Base-by-base conservation (phyloP, 441 rosid species). In the Pelargonium australe region DNA sequence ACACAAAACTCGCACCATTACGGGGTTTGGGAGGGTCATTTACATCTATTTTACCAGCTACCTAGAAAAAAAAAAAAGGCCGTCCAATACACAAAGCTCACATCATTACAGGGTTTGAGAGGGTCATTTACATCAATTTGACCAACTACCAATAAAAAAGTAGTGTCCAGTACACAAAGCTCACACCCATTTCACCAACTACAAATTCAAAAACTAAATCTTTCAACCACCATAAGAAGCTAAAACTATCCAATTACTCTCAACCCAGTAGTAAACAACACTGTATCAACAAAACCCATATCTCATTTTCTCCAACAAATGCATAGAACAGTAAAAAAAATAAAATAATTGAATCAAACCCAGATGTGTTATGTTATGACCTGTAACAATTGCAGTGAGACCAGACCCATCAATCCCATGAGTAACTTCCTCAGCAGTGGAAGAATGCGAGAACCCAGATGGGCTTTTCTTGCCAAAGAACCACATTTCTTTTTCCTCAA, bases 321-420 rank as follows among this genome's bases (percentile, higher is more conserved):
- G 5, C 37, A 31, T 31, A 31, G 37, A 31, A 31, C 37, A 31
- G 37, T 31, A 37, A 37, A 37, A 37, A 37, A 37, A 37, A 37
- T 5, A 20, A 20, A 20, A 20, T 0, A 20, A n/a, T 4, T 9
- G 37, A 61, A 23, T 10, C 12, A 17, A 11, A 58, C 34, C 63
- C 25, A 58, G 10, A 58, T 1, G 28, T 3, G 7, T 7, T 5
- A 17, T 37, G 41, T 37, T 9, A 31, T n/a, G 19, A 81, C 85
- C 85, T 82, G 85, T 79, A 45, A 82, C 80, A 82, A 82, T 73
- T 37, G 85, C 85, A 53, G 83, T 82, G 61, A 82, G 85, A 60
- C 77, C 79, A 31, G 81, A 77, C 14, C 73, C 83, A 75, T 82
- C 83, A 43, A 79, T 66, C 66, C 81, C 85, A 1, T 72, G 63